A percentile compares a stretch with the other conserved stretches of the same genome.
phyloP scores from a whole-genome alignment of 768 basidiomycete genomes.

The Gyrodon lividus region DNA sequence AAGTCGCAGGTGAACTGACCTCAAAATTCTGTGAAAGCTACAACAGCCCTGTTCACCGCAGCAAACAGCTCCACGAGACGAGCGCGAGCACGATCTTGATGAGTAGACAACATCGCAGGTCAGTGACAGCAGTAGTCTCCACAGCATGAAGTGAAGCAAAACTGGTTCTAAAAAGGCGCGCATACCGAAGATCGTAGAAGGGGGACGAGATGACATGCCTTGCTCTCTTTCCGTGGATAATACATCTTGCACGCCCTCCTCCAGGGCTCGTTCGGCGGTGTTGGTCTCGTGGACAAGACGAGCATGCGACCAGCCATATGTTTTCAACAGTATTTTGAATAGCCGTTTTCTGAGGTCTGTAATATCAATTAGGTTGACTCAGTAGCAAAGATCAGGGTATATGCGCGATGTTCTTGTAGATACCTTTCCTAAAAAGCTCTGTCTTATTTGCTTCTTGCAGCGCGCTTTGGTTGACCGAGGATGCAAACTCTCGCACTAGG shows the following conservation, averaged over 20 bases:
- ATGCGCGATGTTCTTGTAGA: conserved; percentile 15
- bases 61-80: conserved; percentile 27
- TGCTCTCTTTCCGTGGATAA: conserved; percentile 25
- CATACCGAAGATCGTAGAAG: conserved; percentile 24
- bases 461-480: conserved; percentile 15
- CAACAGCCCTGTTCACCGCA: conserved; percentile 27
- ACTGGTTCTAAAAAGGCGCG: conserved; percentile 2
- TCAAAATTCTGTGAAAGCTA: conserved; percentile 20
- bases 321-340: conserved; percentile 10
- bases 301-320: conserved; percentile 29
- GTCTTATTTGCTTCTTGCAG: conserved; percentile 16
- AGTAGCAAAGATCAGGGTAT: conserved; percentile 19
- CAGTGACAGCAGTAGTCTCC: conserved; percentile 9
- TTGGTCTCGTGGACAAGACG: conserved; percentile 20
- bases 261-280: conserved; percentile 11
- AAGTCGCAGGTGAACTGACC: background rate
- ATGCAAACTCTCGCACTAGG: conserved; percentile 18
- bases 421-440: conserved; percentile 26
- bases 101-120: conserved; percentile 6
- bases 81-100: conserved; percentile 21
- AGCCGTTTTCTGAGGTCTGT: conserved; percentile 26
- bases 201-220: conserved; percentile 33
- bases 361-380: background rate
- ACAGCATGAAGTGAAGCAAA: conserved; percentile 2
- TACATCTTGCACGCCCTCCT: conserved; percentile 16